Evolutionary conservation across 2,329 filamentous ascomycete genomes (phyloP).

Genomic region (Lasiodiplodia theobromae): DNA sequence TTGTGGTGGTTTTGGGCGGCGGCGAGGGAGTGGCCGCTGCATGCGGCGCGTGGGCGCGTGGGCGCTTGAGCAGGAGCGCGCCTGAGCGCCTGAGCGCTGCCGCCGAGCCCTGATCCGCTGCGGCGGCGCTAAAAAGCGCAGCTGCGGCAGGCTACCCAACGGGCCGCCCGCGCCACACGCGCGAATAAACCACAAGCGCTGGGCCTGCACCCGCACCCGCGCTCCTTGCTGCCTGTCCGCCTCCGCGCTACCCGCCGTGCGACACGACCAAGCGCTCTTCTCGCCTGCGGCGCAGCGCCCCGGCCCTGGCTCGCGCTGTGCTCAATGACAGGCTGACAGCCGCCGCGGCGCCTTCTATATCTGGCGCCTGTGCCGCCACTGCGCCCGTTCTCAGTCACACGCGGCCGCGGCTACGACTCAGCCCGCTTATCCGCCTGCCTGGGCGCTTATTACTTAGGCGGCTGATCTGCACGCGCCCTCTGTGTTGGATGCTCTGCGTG

Average conservation of each 20-base stretch:
- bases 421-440: not conserved
- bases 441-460: not conserved
- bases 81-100: no score
- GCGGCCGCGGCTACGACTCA: not conserved
- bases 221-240: conserved; percentile 1
- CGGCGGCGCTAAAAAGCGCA: not conserved
- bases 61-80: not conserved
- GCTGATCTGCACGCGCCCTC: conserved; percentile 15
- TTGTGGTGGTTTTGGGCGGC: not conserved
- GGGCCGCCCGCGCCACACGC: not conserved
- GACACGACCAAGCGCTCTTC: not conserved
- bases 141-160: not conserved
- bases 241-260: not conserved
- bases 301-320: not conserved
- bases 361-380: not conserved
- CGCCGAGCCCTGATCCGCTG: not conserved
- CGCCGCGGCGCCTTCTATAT: not conserved
- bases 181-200: not conserved
- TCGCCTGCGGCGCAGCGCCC: not conserved
- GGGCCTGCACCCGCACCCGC: not conserved
- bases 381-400: not conserved
- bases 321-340: not conserved
- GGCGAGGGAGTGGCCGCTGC: no score
- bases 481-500: conserved; percentile 1
- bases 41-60: no score